Evolutionary conservation across 2,329 filamentous ascomycete genomes (phyloP), one percentile per base, ranked within the genome.

Genomic region (Alternaria sp.): DNA sequence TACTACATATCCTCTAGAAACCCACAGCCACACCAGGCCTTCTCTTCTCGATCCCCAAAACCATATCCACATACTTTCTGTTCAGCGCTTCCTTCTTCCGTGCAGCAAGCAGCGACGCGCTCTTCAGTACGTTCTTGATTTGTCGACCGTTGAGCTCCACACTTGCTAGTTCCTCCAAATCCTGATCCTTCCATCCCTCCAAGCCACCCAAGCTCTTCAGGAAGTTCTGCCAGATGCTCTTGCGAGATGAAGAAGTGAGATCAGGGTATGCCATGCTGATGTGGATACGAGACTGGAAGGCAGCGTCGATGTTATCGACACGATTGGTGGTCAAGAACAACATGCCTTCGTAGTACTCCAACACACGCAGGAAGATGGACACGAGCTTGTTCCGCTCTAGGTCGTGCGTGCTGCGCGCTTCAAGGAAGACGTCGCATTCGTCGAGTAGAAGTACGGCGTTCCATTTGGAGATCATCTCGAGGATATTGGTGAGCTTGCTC

Each of bases 391-490:
- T 81, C 26, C 73, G 72, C 30, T 72, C 66, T 9, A 75, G 65
- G 44, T 73, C 73, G 47, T 72, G 68, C 10, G 65, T 56, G 9
- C 68, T 73, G 3, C 87, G 85, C 52, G 82, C 75, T 74, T 88
- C 85, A 12, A 89, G 83, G 74, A 87, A 89, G 17, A 88, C 86
- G 59, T 89, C 87, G 3, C 86, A 86, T 74, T 89, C 87, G 70
- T 89, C 87, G 5, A 89, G 80, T 3, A 89, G 86, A 0, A 86
- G 74, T 5, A 87, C 80, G 12, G 83, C 83, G 13, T 83, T 82
- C 85, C 85, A 87, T 58, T 81, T 82, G 0, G 81, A 80, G 52
- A 81, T 79, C 79, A 86, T 84, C 44, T 83, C 81, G 8, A 86
- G 74, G 28, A 86, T 81, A 21, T 80, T 76, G 43, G 80, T 79